phyloP scores from a whole-genome alignment of 2,329 filamentous ascomycete species.

The Verticillium alfalfae region DNA sequence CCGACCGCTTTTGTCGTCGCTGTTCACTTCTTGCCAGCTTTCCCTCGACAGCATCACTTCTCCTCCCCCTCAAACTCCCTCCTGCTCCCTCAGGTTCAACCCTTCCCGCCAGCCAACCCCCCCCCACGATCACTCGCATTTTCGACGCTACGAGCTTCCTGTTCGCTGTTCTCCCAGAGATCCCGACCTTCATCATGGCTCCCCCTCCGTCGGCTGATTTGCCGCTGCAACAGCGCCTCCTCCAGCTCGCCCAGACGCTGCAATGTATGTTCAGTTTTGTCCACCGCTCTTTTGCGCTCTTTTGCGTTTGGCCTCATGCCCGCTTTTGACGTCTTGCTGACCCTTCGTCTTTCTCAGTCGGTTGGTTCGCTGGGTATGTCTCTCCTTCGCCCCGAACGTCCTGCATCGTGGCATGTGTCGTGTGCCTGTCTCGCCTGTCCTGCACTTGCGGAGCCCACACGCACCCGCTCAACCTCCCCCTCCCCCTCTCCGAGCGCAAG shows the following conservation, averaged over 20 bases:
- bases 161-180: background rate
- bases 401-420: background rate
- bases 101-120: background rate
- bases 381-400: conserved; percentile 8
- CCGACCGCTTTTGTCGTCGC: conserved; percentile 2
- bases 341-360: conserved; percentile 43
- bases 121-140: background rate
- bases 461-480: too few relatives aligned
- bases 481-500: background rate
- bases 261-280: conserved; percentile 65
- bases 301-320: conserved; percentile 6
- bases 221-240: conserved; percentile 68
- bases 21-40: conserved; percentile 1
- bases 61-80: background rate
- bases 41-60: background rate
- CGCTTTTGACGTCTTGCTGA: conserved; percentile 24
- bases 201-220: conserved; percentile 66
- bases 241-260: conserved; percentile 78
- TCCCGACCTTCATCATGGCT: conserved; percentile 24
- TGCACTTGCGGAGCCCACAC: background rate
- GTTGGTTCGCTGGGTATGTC: conserved; percentile 77
- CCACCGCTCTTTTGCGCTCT: conserved; percentile 6
- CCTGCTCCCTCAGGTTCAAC: background rate
- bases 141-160: background rate
- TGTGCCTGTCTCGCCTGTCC: background rate